Conservation (phyloP, 2,329 filamentous ascomycete species). For the Colletotrichum gigasporum region DNA sequence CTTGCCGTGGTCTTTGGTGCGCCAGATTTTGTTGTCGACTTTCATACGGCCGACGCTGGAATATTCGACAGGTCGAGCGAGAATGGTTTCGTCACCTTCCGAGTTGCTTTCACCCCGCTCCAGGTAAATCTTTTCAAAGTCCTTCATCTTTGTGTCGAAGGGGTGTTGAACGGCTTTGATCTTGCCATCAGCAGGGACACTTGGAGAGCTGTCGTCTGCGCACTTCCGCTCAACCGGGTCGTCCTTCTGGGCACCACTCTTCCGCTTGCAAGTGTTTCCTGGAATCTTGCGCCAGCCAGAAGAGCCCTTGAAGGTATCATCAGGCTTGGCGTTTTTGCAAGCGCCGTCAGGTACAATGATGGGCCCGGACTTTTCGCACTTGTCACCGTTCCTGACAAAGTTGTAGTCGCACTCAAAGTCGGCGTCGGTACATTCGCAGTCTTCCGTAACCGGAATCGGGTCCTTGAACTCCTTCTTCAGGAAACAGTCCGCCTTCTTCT, state of each 20-base stretch:
- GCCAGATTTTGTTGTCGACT: slow-evolving; percentile 68
- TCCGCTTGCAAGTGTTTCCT: slow-evolving; percentile 76
- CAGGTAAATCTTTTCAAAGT: slow-evolving; percentile 75
- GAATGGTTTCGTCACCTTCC: slow-evolving; percentile 76
- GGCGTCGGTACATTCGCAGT: slow-evolving; percentile 81
- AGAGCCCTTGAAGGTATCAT: slow-evolving; percentile 81
- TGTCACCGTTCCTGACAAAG: slow-evolving; percentile 73
- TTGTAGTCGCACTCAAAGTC: slow-evolving; percentile 99
- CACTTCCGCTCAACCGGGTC: slow-evolving; percentile 80
- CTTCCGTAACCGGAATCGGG: slow-evolving; percentile 72
- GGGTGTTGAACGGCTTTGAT: slow-evolving; percentile 67
- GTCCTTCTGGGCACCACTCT: slow-evolving; percentile 71
- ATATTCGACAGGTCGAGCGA: slow-evolving; percentile 58
- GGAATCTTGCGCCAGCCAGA: slow-evolving; percentile 95
- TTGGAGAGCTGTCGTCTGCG: slow-evolving; percentile 63
- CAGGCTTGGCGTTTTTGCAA: slow-evolving; percentile 72
- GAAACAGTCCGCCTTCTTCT: slow-evolving; percentile 89
- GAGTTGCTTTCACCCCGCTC: slow-evolving; percentile 75
- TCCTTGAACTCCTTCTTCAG: slow-evolving; percentile 87
- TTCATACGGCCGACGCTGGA: slow-evolving; percentile 39
- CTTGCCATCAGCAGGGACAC: slow-evolving; percentile 70
- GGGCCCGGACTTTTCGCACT: slow-evolving; percentile 70
- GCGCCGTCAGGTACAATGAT: slow-evolving; percentile 74
- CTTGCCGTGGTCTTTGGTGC: slow-evolving; percentile 89
- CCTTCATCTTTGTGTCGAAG: slow-evolving; percentile 68